These are phyloP conservation scores for Russula sp. DNA, from an alignment of 768 basidiomycete species.

Conservation along the genomic window DNA sequence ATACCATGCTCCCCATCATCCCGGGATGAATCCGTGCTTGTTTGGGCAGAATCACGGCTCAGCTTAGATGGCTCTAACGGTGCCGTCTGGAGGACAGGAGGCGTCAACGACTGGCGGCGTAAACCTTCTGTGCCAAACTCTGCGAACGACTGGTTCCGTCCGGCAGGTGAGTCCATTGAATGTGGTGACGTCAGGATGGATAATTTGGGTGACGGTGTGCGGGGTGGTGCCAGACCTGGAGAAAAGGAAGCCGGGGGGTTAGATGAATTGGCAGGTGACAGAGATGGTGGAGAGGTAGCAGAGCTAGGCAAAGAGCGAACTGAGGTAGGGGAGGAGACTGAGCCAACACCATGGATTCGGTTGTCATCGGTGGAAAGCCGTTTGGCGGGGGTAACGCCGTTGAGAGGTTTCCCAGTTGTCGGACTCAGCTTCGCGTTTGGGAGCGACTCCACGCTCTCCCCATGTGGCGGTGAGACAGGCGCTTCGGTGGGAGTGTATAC, in stretches of 20 bases:
- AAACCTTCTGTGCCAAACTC: neutral
- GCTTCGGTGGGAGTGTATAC: conserved; percentile 4
- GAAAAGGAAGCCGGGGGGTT: conserved; percentile 9
- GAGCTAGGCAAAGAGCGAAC: conserved; percentile 2
- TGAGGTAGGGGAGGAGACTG: neutral
- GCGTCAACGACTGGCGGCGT: neutral
- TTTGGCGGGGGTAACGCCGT: neutral
- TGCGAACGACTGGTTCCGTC: conserved; percentile 4
- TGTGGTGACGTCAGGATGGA: conserved; percentile 35
- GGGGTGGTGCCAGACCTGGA: neutral
- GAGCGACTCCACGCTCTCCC: neutral
- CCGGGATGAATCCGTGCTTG: conserved; percentile 7
- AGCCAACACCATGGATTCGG: neutral
- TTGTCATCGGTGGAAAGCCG: neutral
- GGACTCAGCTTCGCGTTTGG: neutral
- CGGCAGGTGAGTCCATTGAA: conserved; percentile 26
- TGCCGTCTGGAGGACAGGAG: neutral
- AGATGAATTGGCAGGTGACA: conserved; percentile 13
- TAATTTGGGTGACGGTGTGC: conserved; percentile 17
- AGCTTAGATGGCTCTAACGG: conserved; percentile 1
- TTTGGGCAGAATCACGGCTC: conserved; percentile 20
- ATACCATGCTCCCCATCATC: conserved; percentile 32
- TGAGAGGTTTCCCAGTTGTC: neutral
- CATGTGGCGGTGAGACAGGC: neutral
- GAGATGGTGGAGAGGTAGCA: conserved; percentile 15